Evolutionary conservation across 2,329 filamentous ascomycete genomes (phyloP).

Genomic region (Aureobasidium sp.): DNA sequence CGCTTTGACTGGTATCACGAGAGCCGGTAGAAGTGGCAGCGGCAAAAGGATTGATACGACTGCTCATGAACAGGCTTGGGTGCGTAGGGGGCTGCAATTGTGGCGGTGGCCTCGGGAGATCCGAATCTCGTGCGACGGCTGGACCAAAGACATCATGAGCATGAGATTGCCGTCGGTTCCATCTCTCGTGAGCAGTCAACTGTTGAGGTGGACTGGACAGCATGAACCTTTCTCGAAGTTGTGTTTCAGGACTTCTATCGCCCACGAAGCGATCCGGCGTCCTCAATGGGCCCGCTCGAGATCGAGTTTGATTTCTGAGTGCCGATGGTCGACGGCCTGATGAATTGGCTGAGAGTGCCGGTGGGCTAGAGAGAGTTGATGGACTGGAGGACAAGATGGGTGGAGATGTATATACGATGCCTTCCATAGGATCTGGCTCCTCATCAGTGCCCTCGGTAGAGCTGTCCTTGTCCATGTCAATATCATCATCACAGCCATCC

Average conservation of each 20-base stretch:
- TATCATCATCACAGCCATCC: conserved; percentile 6
- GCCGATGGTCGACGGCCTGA: conserved; percentile 13
- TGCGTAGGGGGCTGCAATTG: neutral
- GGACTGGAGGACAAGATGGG: too few relatives aligned
- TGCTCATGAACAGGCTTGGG: conserved; percentile 8
- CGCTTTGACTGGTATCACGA: conserved; percentile 52
- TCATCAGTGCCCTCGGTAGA: neutral
- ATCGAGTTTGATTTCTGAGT: neutral
- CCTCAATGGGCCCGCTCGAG: neutral
- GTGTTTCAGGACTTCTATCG: conserved; percentile 19
- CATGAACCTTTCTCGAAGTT: conserved; percentile 9
- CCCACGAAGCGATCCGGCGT: conserved; percentile 56
- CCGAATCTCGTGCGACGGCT: neutral
- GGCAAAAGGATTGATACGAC: conserved; percentile 2
- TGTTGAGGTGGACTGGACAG: conserved; percentile 6
- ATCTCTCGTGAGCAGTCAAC: neutral
- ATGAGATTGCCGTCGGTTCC: neutral
- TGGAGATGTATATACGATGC: neutral
- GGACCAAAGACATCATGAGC: conserved; percentile 6
- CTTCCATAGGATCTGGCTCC: neutral
- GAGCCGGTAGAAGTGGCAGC: neutral
- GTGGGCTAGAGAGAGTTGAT: too few relatives aligned
- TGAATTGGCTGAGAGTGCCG: too few relatives aligned
- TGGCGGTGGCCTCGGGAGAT: neutral
- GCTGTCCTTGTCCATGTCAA: neutral